phyloP scores from a whole-genome alignment of 177 flowering plant species.

The Vitis hybrid region DNA sequence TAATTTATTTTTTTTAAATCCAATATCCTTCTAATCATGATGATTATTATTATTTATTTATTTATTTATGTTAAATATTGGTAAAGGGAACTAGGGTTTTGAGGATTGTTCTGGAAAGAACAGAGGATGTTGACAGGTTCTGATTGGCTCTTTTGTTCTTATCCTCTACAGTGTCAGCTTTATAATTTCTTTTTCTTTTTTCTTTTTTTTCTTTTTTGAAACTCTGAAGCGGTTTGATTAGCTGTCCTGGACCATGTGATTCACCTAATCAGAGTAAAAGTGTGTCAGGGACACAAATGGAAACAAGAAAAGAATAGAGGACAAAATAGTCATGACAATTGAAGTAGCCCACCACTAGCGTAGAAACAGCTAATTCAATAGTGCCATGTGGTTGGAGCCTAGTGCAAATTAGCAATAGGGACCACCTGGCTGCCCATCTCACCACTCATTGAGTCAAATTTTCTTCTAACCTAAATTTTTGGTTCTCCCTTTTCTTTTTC shows the following conservation, averaged over 20 bases:
- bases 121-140: conserved; percentile 32
- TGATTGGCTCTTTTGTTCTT: conserved; percentile 29
- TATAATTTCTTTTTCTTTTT: neutral
- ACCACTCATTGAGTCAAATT: too few species aligned
- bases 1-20: too few species aligned
- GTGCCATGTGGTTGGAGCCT: too few species aligned
- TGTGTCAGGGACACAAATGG: too few species aligned
- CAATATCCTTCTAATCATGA: too few species aligned
- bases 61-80: too few species aligned
- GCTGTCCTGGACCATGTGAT: conserved; percentile 16
- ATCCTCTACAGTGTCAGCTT: conserved; percentile 22
- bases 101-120: conserved; percentile 43
- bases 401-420: neutral
- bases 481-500: too few species aligned
- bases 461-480: too few species aligned
- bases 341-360: neutral
- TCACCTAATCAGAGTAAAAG: neutral
- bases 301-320: neutral
- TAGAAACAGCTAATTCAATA: neutral
- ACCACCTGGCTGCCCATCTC: too few species aligned
- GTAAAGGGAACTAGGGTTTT: neutral
- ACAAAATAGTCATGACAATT: neutral
- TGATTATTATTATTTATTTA: too few species aligned
- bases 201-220: neutral
- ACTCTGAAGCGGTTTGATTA: neutral